A percentile compares a stretch with the other conserved stretches of the same genome.
phyloP scores from a whole-genome alignment of 2,329 filamentous ascomycete species.

The Rhinocladiella similis region DNA sequence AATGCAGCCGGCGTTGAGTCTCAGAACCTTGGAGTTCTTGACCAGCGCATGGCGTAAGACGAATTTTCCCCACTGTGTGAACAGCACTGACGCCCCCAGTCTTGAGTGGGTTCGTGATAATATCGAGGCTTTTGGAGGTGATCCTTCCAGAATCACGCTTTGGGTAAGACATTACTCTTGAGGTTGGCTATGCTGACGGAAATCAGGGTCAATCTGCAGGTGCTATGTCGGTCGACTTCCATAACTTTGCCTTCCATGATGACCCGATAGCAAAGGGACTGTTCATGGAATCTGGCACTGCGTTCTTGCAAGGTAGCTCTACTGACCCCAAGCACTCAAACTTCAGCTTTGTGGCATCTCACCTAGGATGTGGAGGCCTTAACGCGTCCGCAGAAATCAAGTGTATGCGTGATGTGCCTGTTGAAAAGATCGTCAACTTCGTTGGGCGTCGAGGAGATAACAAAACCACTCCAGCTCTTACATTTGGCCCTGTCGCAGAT shows the following conservation, averaged over 20 bases:
- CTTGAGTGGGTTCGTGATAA: slow-evolving; percentile 55
- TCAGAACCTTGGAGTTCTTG: slow-evolving; percentile 53
- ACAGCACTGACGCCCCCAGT: slow-evolving; percentile 24
- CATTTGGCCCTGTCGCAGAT: slow-evolving; percentile 30
- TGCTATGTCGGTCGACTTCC: slow-evolving; percentile 3
- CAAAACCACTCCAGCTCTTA: slow-evolving; percentile 15
- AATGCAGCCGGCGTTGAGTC: slow-evolving; percentile 33
- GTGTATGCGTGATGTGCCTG: slow-evolving; percentile 34
- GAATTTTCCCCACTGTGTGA: background rate
- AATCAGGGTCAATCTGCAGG: slow-evolving; percentile 36
- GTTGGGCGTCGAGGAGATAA: slow-evolving; percentile 30
- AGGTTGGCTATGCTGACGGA: slow-evolving; percentile 28
- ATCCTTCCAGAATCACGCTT: slow-evolving; percentile 44
- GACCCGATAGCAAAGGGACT: slow-evolving; percentile 28
- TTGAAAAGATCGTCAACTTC: slow-evolving; percentile 30
- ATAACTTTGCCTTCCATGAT: slow-evolving; percentile 29
- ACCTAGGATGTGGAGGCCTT: slow-evolving; percentile 31
- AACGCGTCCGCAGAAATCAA: slow-evolving; percentile 30
- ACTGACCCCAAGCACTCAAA: slow-evolving; percentile 27
- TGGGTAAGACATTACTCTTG: slow-evolving; percentile 46
- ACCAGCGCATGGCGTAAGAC: slow-evolving; percentile 50
- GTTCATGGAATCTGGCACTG: slow-evolving; percentile 24
- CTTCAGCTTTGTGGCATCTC: slow-evolving; percentile 34
- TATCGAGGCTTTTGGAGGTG: slow-evolving; percentile 54
- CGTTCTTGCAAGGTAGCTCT: slow-evolving; percentile 12